These are phyloP conservation scores for Mallotus nudiflorus DNA, from an alignment of 345 rosid species.

Conservation along the genomic window DNA sequence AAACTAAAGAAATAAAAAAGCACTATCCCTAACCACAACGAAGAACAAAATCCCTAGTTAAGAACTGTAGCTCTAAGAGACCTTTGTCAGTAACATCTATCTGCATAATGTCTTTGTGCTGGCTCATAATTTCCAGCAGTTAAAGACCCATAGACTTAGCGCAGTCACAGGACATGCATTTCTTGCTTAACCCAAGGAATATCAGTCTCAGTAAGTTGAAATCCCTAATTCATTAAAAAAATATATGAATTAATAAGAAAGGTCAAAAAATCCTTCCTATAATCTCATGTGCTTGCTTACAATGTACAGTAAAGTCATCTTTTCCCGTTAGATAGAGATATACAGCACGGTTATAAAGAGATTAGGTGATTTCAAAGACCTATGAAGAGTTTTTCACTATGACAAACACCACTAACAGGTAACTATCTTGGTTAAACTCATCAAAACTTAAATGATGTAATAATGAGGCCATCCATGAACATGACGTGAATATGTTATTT, in stretches of 20 bases:
- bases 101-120: slow-evolving; percentile 8
- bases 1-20: no score
- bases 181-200: slow-evolving; percentile 57
- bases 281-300: slow-evolving; percentile 23
- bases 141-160: slow-evolving; percentile 83
- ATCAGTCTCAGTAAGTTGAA: slow-evolving; percentile 62
- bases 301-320: slow-evolving; percentile 49
- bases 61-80: no score
- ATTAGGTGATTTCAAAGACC: slow-evolving; percentile 34
- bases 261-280: no score
- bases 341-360: slow-evolving; percentile 32
- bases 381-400: slow-evolving; percentile 25
- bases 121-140: slow-evolving; percentile 42
- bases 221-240: no score
- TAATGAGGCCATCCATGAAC: not conserved
- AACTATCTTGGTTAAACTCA: slow-evolving; percentile 13
- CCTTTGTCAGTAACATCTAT: slow-evolving; percentile 22
- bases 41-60: no score
- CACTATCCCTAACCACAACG: no score
- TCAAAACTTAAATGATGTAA: slow-evolving; percentile 4
- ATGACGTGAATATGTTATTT: not conserved
- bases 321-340: slow-evolving; percentile 34
- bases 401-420: slow-evolving; percentile 37
- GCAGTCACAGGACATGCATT: slow-evolving; percentile 81
- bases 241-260: no score